Evolutionary conservation across 306 rosid species (phyloP).

Genomic region (Pterocarpus santalinus): DNA sequence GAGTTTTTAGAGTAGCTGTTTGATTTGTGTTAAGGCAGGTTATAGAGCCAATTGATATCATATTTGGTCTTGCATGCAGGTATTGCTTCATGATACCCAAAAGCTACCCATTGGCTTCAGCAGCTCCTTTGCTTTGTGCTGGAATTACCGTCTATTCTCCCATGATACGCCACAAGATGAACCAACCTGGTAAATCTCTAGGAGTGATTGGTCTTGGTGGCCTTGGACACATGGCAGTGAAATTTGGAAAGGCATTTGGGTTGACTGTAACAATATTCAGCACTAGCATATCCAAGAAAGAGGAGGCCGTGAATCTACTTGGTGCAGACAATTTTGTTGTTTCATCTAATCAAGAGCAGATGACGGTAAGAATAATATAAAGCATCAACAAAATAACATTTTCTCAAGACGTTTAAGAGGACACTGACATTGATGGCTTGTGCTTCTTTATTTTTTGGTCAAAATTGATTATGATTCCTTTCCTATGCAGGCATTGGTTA

Average conservation of each 20-base stretch:
- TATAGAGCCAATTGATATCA: constrained; percentile 14
- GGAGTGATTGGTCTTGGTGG: constrained; percentile 97
- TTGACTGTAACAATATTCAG: constrained; percentile 78
- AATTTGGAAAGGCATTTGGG: constrained; percentile 88
- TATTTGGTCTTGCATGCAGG: constrained; percentile 56
- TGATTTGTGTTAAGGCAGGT: background rate
- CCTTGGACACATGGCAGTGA: constrained; percentile 93
- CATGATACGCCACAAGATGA: constrained; percentile 86
- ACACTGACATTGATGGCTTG: background rate
- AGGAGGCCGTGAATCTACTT: constrained; percentile 74
- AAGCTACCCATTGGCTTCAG: constrained; percentile 78
- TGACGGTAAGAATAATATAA: constrained; percentile 57
- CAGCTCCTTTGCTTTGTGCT: constrained; percentile 96
- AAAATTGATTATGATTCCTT: constrained; percentile 30
- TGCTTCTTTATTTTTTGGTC: background rate
- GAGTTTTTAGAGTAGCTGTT: background rate
- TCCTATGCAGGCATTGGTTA: constrained; percentile 62
- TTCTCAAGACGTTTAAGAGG: background rate
- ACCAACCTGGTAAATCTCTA: constrained; percentile 87
- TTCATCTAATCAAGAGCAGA: constrained; percentile 76
- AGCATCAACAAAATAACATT: background rate
- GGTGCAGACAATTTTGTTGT: constrained; percentile 83
- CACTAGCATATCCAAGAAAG: constrained; percentile 85
- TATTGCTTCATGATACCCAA: constrained; percentile 85
- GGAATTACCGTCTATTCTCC: constrained; percentile 92